Evolutionary conservation across 208 protist species (phyloP).

Genomic region (Entamoeba invadens): DNA sequence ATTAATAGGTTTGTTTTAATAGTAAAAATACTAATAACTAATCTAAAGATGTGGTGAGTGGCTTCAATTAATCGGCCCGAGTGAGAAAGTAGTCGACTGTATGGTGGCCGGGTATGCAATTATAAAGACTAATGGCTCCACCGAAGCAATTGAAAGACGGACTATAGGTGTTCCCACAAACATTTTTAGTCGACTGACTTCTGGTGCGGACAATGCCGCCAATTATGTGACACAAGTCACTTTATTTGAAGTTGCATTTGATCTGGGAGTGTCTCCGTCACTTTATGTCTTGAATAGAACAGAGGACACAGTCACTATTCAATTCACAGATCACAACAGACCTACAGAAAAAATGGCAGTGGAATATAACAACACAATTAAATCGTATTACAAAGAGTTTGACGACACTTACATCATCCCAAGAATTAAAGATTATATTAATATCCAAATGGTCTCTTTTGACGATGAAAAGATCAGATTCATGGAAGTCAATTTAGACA

Average conservation of each 20-base stretch:
- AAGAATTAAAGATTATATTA: not conserved
- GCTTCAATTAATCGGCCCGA: not conserved
- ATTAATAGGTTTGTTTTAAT: too few relatives aligned
- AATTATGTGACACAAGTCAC: not conserved
- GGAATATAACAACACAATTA: not conserved
- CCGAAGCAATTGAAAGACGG: not conserved
- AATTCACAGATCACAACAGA: not conserved
- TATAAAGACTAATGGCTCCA: not conserved
- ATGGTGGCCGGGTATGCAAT: not conserved
- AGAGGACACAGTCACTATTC: not conserved
- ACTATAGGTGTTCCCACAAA: not conserved
- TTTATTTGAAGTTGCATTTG: not conserved
- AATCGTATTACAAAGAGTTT: not conserved
- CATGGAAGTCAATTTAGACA: not conserved
- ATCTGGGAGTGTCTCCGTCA: not conserved
- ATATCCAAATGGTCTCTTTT: not conserved
- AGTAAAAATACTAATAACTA: too few relatives aligned
- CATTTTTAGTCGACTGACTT: not conserved
- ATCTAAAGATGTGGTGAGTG: not conserved
- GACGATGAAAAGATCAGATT: not conserved
- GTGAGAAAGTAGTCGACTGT: not conserved
- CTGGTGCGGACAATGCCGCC: not conserved
- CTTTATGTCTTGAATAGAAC: not conserved
- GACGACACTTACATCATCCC: not conserved
- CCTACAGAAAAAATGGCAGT: not conserved